These are phyloP conservation scores for Kodamaea plutei DNA, from an alignment of 1,139 yeast genomes.

Conservation along the genomic window DNA sequence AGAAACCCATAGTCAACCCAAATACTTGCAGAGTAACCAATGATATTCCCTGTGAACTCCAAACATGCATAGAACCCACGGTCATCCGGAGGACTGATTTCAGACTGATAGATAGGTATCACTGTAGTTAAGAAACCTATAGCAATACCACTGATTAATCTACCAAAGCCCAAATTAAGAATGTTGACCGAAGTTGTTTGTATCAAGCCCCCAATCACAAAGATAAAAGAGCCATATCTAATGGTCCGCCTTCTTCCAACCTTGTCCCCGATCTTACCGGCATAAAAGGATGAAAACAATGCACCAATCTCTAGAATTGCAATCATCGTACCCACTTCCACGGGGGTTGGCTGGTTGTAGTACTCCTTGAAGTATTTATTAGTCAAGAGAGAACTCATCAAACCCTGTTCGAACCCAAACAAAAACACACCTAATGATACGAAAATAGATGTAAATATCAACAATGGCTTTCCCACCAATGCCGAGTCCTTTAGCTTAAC, in stretches of 20 bases:
- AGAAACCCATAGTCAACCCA: slow-evolving; percentile 89
- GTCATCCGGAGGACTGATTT: slow-evolving; percentile 84
- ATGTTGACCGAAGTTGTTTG: slow-evolving; percentile 59
- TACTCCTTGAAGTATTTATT: slow-evolving; percentile 70
- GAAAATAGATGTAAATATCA: slow-evolving; percentile 55
- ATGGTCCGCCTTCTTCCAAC: slow-evolving; percentile 81
- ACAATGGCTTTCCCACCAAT: slow-evolving; percentile 50
- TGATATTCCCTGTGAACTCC: slow-evolving; percentile 86
- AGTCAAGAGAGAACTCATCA: slow-evolving; percentile 58
- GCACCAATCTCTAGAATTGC: slow-evolving; percentile 88
- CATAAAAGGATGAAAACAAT: slow-evolving; percentile 66
- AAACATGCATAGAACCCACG: slow-evolving; percentile 88
- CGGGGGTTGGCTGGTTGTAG: slow-evolving; percentile 67
- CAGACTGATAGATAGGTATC: slow-evolving; percentile 93
- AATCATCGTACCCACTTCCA: slow-evolving; percentile 73
- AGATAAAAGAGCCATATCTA: slow-evolving; percentile 74
- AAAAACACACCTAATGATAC: slow-evolving; percentile 57
- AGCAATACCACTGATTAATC: slow-evolving; percentile 81
- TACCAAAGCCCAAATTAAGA: slow-evolving; percentile 57
- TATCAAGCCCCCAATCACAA: slow-evolving; percentile 74
- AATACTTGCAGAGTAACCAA: slow-evolving; percentile 82
- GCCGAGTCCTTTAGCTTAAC: slow-evolving; percentile 37
- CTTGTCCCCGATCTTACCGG: slow-evolving; percentile 74
- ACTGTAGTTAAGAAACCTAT: slow-evolving; percentile 89
- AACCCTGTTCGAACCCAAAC: slow-evolving; percentile 63